These are phyloP conservation scores for Tuber umbilicatum DNA, from an alignment of 495 filamentous ascomycete genomes.

Conservation along the genomic window DNA sequence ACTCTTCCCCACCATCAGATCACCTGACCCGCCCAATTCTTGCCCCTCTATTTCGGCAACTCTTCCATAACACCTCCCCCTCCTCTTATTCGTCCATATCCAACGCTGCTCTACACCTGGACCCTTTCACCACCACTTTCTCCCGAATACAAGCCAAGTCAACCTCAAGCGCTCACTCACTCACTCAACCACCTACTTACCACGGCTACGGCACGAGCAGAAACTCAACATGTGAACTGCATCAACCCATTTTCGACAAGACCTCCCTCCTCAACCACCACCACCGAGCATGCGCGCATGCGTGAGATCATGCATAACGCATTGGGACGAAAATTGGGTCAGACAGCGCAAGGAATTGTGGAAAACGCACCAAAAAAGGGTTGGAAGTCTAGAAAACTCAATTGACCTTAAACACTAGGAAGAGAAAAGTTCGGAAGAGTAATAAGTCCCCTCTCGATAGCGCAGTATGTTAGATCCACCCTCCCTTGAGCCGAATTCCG, in stretches of 20 bases:
- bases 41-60: neutral
- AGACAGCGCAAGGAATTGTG: neutral
- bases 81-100: neutral
- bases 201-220: neutral
- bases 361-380: neutral
- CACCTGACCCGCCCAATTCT: neutral
- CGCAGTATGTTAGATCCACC: neutral
- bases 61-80: neutral
- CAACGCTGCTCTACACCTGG: neutral
- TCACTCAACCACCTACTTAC: neutral
- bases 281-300: neutral
- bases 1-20: neutral
- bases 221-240: neutral
- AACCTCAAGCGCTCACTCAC: neutral
- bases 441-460: neutral
- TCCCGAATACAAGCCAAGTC: neutral
- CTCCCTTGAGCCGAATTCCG: neutral
- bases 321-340: neutral
- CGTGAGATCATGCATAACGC: neutral
- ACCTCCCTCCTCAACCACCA: neutral
- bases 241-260: neutral
- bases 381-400: neutral
- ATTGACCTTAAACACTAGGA: neutral
- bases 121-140: neutral
- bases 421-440: neutral